phyloP scores from a whole-genome alignment of 2,329 filamentous ascomycete species.

The Alternaria tenuissima region DNA sequence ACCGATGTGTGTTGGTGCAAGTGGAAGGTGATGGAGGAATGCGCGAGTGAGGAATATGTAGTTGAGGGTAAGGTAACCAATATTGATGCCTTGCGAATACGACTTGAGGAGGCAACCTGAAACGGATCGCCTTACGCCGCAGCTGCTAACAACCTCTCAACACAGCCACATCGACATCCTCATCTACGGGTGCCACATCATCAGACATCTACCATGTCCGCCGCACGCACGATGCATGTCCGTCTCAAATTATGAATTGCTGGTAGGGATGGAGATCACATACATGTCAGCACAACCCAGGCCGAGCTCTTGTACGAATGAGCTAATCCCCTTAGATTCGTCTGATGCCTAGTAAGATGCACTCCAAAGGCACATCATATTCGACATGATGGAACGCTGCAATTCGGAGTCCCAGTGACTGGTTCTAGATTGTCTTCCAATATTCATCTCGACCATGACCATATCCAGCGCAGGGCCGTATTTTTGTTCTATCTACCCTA shows the following conservation, averaged over 20 bases:
- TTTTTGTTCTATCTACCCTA: not conserved
- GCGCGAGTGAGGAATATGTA: slow-evolving; percentile 1
- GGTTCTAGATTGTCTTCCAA: not conserved
- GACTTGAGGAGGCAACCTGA: slow-evolving; percentile 17
- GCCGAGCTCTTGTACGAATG: not conserved
- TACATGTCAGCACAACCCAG: not conserved
- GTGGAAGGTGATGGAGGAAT: slow-evolving; percentile 1
- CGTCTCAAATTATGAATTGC: not conserved
- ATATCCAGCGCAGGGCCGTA: not conserved
- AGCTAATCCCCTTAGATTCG: not conserved
- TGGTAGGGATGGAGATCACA: not conserved
- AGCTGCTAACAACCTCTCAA: slow-evolving; percentile 12
- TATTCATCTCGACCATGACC: too few relatives aligned
- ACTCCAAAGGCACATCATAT: not conserved
- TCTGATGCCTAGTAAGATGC: not conserved
- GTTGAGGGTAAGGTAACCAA: slow-evolving; percentile 11
- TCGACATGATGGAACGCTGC: not conserved
- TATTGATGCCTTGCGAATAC: slow-evolving; percentile 21
- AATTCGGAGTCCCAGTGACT: not conserved
- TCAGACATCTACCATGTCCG: not conserved
- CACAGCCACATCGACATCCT: slow-evolving; percentile 15
- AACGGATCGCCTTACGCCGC: slow-evolving; percentile 14
- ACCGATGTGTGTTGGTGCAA: not conserved
- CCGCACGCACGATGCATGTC: not conserved
- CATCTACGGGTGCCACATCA: not conserved